These are phyloP conservation scores for Solanum tacnaense DNA, from an alignment of 257 asterid species.

Conservation along the genomic window DNA sequence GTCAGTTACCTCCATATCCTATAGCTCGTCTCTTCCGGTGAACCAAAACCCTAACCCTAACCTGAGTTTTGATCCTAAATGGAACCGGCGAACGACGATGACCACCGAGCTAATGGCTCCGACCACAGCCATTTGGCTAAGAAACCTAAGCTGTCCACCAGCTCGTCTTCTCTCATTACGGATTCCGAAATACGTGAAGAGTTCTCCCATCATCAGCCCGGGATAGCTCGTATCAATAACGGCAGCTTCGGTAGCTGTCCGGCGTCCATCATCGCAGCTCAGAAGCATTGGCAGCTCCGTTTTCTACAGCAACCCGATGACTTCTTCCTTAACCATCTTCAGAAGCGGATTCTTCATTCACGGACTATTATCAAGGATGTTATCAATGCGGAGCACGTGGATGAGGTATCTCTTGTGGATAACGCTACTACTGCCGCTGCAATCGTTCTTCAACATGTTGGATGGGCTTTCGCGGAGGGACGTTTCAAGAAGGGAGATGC, in stretches of 20 bases:
- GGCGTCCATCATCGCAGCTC: slow-evolving; percentile 77
- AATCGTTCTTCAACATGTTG: slow-evolving; percentile 81
- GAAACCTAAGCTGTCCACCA: slow-evolving; percentile 47
- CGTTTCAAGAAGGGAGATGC: slow-evolving; percentile 86
- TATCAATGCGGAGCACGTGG: slow-evolving; percentile 80
- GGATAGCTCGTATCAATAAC: slow-evolving; percentile 74
- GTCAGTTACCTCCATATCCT: background rate
- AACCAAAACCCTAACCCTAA: slow-evolving; percentile 33
- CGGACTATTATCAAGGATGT: slow-evolving; percentile 63
- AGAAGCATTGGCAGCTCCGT: slow-evolving; percentile 73
- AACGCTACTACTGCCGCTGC: slow-evolving; percentile 97
- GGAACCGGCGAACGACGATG: slow-evolving; percentile 26
- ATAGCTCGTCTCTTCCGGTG: background rate
- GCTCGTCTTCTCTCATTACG: slow-evolving; percentile 25
- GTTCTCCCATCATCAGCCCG: slow-evolving; percentile 64
- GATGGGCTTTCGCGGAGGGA: slow-evolving; percentile 89
- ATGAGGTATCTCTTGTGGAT: slow-evolving; percentile 88
- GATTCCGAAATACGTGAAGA: slow-evolving; percentile 56
- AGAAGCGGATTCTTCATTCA: slow-evolving; percentile 57
- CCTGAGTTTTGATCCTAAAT: background rate
- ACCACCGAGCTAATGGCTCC: slow-evolving; percentile 28
- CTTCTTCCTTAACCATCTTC: slow-evolving; percentile 74
- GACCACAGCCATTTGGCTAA: slow-evolving; percentile 28
- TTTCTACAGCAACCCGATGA: slow-evolving; percentile 90
- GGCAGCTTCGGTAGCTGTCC: slow-evolving; percentile 98